These are phyloP conservation scores for Dentipellis fragilis DNA, from an alignment of 768 basidiomycete genomes.

Conservation along the genomic window DNA sequence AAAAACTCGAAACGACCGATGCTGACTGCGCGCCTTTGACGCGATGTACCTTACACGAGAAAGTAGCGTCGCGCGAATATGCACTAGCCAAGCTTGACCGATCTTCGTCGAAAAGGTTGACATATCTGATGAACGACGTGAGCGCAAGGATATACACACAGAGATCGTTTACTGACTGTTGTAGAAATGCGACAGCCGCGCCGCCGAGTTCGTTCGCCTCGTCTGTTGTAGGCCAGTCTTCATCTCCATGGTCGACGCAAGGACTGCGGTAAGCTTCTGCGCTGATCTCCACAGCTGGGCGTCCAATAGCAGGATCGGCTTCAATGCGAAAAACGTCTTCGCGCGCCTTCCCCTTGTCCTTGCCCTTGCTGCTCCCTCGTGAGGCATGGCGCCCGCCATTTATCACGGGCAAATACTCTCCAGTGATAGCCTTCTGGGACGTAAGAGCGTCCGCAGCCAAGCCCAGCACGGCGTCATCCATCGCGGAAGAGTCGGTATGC, in stretches of 20 bases:
- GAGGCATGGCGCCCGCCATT: no score
- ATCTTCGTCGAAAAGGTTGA: neutral
- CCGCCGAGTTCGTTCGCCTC: neutral
- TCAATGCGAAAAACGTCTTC: no score
- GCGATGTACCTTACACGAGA: neutral
- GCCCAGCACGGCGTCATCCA: no score
- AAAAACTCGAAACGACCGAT: neutral
- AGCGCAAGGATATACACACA: neutral
- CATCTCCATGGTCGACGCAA: neutral
- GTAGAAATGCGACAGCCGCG: neutral
- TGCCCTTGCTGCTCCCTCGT: no score
- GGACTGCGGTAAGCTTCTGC: no score
- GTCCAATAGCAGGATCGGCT: no score
- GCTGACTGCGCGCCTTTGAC: neutral
- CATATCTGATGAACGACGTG: neutral
- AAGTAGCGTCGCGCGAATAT: neutral
- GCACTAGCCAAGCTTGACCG: neutral
- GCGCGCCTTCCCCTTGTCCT: no score
- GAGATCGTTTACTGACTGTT: neutral
- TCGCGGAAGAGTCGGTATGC: no score
- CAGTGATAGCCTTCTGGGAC: no score
- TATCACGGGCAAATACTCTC: no score
- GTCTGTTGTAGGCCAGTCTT: neutral
- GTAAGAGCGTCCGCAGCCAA: no score
- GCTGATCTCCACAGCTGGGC: no score